Evolutionary conservation across 2,329 filamentous ascomycete genomes (phyloP).

Genomic region (Truncatella angustata): DNA sequence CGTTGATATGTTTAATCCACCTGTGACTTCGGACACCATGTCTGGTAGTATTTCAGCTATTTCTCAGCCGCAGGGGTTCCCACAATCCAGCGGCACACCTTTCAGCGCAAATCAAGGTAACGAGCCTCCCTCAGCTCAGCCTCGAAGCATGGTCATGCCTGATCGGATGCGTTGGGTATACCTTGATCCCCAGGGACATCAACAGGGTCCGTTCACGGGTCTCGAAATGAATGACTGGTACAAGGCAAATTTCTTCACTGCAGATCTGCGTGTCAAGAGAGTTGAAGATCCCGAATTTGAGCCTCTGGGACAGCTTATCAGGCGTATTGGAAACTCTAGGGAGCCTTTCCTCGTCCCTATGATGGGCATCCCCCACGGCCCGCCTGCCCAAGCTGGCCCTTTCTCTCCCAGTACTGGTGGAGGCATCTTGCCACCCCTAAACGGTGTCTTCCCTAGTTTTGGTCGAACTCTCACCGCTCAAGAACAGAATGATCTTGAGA

Average conservation of each 20-base stretch:
- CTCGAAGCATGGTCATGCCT: slow-evolving; percentile 97
- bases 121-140: slow-evolving; percentile 61
- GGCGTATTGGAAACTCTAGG: slow-evolving; percentile 93
- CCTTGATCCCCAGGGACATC: slow-evolving; percentile 86
- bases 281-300: slow-evolving; percentile 93
- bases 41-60: slow-evolving; percentile 22
- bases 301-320: slow-evolving; percentile 88
- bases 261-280: slow-evolving; percentile 92
- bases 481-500: slow-evolving; percentile 95
- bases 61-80: slow-evolving; percentile 30
- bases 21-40: slow-evolving; percentile 30
- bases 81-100: slow-evolving; percentile 25
- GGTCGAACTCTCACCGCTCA: slow-evolving; percentile 94
- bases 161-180: slow-evolving; percentile 99
- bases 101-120: slow-evolving; percentile 35
- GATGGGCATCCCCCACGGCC: slow-evolving; percentile 90
- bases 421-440: slow-evolving; percentile 81
- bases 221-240: slow-evolving; percentile 99
- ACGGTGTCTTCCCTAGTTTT: slow-evolving; percentile 92
- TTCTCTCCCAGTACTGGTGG: slow-evolving; percentile 51
- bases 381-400: slow-evolving; percentile 52
- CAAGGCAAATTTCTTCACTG: slow-evolving; percentile 95
- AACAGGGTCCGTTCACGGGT: slow-evolving; percentile 93
- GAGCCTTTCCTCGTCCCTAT: slow-evolving; percentile 97
- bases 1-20: slow-evolving; percentile 49